Conservation (phyloP, 1,139 yeast species). For the Saccharomyces hybrid region DNA sequence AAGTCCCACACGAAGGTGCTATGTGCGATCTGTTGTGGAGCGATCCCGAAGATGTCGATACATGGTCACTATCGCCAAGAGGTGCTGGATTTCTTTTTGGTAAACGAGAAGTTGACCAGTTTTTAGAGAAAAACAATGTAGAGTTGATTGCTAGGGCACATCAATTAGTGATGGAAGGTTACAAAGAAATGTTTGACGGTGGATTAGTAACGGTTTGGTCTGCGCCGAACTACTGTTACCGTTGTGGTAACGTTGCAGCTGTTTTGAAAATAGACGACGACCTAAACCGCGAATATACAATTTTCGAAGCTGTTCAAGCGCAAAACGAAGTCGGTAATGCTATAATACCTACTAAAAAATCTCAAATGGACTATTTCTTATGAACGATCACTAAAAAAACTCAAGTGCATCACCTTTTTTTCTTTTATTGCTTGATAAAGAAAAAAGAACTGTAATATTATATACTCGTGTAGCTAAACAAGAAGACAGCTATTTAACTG, state of each 20-base stretch:
- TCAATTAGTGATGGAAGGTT: constrained; percentile 97
- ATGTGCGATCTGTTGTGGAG: constrained; percentile 98
- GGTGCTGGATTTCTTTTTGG: constrained; percentile 98
- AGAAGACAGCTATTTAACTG: not conserved
- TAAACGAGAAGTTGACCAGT: constrained; percentile 75
- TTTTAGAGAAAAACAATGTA: constrained; percentile 71
- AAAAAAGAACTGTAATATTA: not conserved
- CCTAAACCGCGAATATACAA: constrained; percentile 63
- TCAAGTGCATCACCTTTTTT: not conserved
- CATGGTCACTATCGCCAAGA: constrained; percentile 96
- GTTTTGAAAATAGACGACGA: constrained; percentile 72
- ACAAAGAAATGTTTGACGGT: constrained; percentile 77
- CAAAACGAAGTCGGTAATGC: constrained; percentile 31
- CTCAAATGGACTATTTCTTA: constrained; percentile 32
- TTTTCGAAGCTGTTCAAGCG: constrained; percentile 69
- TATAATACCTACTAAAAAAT: constrained; percentile 31
- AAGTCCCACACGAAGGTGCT: constrained; percentile 98
- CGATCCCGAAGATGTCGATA: constrained; percentile 92
- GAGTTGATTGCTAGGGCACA: constrained; percentile 93
- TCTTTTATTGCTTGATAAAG: not conserved
- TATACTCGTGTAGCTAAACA: not conserved
- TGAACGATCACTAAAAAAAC: constrained; percentile 3
- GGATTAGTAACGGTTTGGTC: constrained; percentile 88
- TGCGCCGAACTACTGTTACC: constrained; percentile 90
- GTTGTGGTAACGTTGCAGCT: constrained; percentile 94